Evolutionary conservation across 2,329 filamentous ascomycete genomes (phyloP), one percentile per base, ranked within the genome.

Genomic region (Macrophomina tecta): DNA sequence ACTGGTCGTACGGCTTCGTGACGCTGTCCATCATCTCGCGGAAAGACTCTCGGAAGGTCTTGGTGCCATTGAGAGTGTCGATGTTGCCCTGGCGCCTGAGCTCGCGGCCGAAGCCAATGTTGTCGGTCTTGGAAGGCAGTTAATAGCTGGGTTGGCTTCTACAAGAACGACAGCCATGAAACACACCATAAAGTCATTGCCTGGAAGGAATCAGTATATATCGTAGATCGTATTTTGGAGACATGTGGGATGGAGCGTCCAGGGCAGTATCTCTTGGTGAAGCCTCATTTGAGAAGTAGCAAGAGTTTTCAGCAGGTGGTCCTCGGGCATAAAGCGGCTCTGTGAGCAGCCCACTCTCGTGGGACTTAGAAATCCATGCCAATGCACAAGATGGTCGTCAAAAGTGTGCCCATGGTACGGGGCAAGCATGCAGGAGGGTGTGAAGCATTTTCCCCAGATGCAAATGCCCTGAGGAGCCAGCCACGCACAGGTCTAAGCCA

Each of bases 11-110:
- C 5, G 94, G 93, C 30, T 86, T 89, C 67, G 85, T 87, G 80
- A 98, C 86, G 75, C 90, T 94, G 79, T 96, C 91, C 80, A 99
- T 90, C 94, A 98, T 97, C 72, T 92, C 89, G 75, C 87, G 87
- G 85, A 98, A 98, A 53, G 90, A 88, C 76, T 96, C 92, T 63
- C 87, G 88, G 83, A 97, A 97, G 69, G 87, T 84, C 70, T 89
- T 85, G 64, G 83, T 86, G 72, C 87, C 88, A 65, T 88, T 82
- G 56, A 98, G 89, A 46, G 96, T 91, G 72, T 91, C 91, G 70
- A 86, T 80, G 82, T 97, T 97, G 70, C 89, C 87, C 76, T 89
- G 81, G 66, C 86, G 85, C 70, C 95, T 92, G 72, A 88, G 86
- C 69, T 86, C 88, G 34, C 80, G 75, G 61, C 95, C 95, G 76